Evolutionary conservation across 108 stramenopile species (phyloP).

Genomic region (Bacterosira constricta): DNA sequence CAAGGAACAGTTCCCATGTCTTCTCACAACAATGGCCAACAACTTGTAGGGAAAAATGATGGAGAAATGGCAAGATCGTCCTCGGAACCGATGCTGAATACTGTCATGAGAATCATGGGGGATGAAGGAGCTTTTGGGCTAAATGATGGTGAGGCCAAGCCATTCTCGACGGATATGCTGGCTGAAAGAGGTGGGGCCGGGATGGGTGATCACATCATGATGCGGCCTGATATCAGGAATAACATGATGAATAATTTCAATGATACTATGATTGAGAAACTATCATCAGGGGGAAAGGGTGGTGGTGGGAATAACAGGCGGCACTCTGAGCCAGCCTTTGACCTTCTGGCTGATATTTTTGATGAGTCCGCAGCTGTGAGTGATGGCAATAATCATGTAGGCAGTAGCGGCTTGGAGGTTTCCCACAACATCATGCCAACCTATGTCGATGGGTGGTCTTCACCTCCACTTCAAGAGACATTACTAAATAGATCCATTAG

Average conservation of each 20-base stretch:
- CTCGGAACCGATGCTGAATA: constrained; percentile 1
- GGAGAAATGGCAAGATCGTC: neutral
- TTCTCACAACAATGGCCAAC: too few relatives aligned
- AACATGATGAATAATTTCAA: neutral
- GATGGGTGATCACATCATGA: neutral
- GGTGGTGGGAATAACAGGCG: neutral
- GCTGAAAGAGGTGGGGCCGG: neutral
- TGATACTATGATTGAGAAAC: too few relatives aligned
- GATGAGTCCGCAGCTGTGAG: too few relatives aligned
- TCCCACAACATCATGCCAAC: neutral
- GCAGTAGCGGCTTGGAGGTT: neutral
- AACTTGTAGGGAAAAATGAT: neutral
- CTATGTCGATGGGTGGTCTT: neutral
- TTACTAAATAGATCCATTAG: neutral
- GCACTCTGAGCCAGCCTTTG: constrained; percentile 1
- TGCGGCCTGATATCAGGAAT: neutral
- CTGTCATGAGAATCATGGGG: neutral
- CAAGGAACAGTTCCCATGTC: too few relatives aligned
- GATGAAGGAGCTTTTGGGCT: neutral
- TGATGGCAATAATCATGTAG: neutral
- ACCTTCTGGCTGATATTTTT: neutral
- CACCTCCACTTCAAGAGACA: neutral
- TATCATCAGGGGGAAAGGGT: too few relatives aligned
- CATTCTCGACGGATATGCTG: neutral
- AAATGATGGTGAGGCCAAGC: neutral